Base-by-base conservation (phyloP, 202 grass and related monocot genomes). In the Thinopyrum obtusiflorum region DNA sequence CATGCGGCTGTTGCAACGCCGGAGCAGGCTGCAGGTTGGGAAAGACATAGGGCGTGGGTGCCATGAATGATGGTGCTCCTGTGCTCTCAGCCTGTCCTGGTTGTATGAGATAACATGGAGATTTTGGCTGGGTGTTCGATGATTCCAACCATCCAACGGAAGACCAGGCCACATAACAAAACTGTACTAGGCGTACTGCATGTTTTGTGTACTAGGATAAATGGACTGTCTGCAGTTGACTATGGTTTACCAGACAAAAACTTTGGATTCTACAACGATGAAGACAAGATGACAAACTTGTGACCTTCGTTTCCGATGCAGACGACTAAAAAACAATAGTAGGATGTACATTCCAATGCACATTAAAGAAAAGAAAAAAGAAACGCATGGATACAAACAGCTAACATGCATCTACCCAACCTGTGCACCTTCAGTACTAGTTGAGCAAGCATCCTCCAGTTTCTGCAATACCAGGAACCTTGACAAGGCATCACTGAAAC, bases 61-160 rank as follows among this genome's bases (percentile, higher is more conserved):
- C 40, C 72, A 75, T 75, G 72, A 53, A 18, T 75, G 25, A 44
- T 51, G 72, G 14, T 75, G 72, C 42, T 51, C 14, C 27, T 75
- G 15, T 75, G 72, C 44, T 75, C 44, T 75, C 25, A 20, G 39
- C 29, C 7, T 9, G 14, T 51, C 72, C 44, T 64, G 39, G 40
- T 49, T 44, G 24, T 32, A 55, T 55, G 46, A 76, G 72, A 25
- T 75, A 75, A 49, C 73, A 31, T n/a, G 44, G 73, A 53, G 73
- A 76, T 55, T 53, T 76, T 76, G 73, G 23, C 25, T 75, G 14
- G 24, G 20, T 76, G 26, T 32, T 31, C 46, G 73, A 76, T 76
- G 73, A 4, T 76, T 76, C 73, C 73, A 76, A 76, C 46, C 44
- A 74, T 76, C 46, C 46, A 53, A 75, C 6, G 15, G 27, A 76